Conservation (phyloP, 257 asterid genomes). For the Solanum arcanum region DNA sequence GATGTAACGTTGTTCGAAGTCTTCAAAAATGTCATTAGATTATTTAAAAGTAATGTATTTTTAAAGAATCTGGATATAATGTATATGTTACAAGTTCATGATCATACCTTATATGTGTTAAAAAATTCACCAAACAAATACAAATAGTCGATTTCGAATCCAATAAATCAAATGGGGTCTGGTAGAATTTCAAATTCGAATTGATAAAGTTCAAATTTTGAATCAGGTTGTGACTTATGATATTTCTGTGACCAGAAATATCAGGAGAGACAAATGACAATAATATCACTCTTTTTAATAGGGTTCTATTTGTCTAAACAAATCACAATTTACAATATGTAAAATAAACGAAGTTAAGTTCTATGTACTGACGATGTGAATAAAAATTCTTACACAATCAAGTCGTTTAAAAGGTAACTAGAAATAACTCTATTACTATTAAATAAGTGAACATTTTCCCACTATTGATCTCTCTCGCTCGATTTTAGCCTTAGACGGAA, state of each 20-base stretch:
- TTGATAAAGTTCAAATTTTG: background rate
- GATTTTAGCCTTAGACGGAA: background rate
- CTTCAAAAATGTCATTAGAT: background rate
- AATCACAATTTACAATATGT: background rate
- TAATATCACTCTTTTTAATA: background rate
- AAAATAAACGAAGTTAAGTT: background rate
- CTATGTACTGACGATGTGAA: background rate
- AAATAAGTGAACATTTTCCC: background rate
- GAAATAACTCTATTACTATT: background rate
- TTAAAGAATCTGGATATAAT: background rate
- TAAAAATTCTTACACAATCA: background rate
- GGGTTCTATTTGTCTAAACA: background rate
- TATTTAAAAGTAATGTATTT: background rate
- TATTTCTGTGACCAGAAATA: background rate
- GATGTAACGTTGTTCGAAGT: background rate
- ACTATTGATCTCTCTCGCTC: accelerated
- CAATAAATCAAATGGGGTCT: background rate
- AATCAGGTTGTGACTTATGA: background rate
- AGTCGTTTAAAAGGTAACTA: background rate
- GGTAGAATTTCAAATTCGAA: background rate
- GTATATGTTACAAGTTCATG: background rate
- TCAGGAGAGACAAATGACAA: background rate
- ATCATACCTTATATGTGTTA: background rate
- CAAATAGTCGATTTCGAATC: background rate
- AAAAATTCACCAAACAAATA: background rate